Base-by-base conservation (phyloP, 1,139 yeast species). In the Pichia sp. region DNA sequence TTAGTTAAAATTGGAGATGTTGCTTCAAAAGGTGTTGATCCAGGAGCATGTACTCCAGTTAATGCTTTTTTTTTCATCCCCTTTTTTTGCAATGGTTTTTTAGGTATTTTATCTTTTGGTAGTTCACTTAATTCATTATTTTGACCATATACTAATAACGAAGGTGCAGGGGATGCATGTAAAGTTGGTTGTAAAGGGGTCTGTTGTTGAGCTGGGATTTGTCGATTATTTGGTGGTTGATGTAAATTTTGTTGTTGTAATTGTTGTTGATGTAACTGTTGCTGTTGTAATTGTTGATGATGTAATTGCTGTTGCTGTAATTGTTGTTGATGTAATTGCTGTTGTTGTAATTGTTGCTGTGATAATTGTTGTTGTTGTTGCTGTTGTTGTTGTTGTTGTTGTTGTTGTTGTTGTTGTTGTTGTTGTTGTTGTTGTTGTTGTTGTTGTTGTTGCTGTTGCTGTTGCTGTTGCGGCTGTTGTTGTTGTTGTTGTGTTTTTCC, bases 401-500 rank as follows among this genome's bases (percentile, higher is more conserved):
- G 56, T 28, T 46, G 54, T 32, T 45, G 51, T 28, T 43, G 54
- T 39, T 51, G 60, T 39, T 40, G 53, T 43, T 48, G 57, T 25
- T 52, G 59, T 32, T 53, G 58, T 29, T 49, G 56, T 28, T 40
- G 57, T 29, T 46, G 60, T 37, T 46, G 54, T 45, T 56, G 62
- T 34, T 45, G 57, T 28, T 42, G 49, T 35, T 51, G 57, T 43
- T 58, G 64, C 33, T 52, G 57, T 46, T 55, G 63, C 30, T 49
- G 56, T 40, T 42, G 57, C 40, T 45, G 54, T 34, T 52, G 58
- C 34, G 45, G 54, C 27, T 37, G 54, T 33, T 49, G 63, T 40
- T 52, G 53, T 43, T 59, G 64, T 32, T 53, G 58, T 47, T 55
- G 63, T 18, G 18, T 18, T 18, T 18, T 18, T 18, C 18, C 18